Evolutionary conservation across 345 rosid species (phyloP), one percentile per base, ranked within the genome.

Genomic region (Mangifera indica): DNA sequence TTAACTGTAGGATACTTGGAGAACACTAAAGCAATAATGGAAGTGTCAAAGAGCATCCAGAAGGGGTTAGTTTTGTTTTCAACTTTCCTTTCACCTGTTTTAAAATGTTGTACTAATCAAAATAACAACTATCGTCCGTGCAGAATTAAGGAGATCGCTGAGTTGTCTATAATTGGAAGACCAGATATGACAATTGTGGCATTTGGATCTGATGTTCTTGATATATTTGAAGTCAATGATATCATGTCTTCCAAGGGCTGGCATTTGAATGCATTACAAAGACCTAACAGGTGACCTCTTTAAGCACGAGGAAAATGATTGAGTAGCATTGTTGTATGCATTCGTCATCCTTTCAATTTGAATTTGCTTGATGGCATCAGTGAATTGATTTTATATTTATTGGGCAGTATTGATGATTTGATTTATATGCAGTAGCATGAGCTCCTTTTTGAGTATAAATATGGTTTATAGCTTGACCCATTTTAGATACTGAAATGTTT

Each of bases 141-240:
- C 87, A 94, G 98, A 34, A 77, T 94, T 56, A 81, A 88, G 79
- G 91, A 79, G 77, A 90, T 94, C 52, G 74, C 87, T 0, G 97
- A 87, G 78, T 81, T 92, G 60, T 92, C 84, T 74, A 72, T 94
- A 68, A 32, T 90, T 63, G 99, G 99, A 75, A 88, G 74, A 78
- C 99, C 98, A 52, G 96, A 87, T 76, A 89, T 92, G 99, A 94
- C 99, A 54, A 77, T 92, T 26, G 84, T 90, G 69, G 98, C 97
- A 63, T 77, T 94, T 79, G 98, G 98, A 62, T 89, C 99, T 8
- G 70, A 84, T 61, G 68, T 63, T 64, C 45, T 92, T 10, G 96
- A 90, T 79, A 92, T 92, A 74, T 94, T 90, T 67, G 98, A 94
- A 82, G 99, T 94, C 48, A 90, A 94, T 60, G 98, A 94, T 82